A percentile compares a stretch with the other conserved stretches of the same genome.
Evolutionary conservation across 2,329 filamentous ascomycete genomes (phyloP).

Genomic region (Stachybotrys elegans): DNA sequence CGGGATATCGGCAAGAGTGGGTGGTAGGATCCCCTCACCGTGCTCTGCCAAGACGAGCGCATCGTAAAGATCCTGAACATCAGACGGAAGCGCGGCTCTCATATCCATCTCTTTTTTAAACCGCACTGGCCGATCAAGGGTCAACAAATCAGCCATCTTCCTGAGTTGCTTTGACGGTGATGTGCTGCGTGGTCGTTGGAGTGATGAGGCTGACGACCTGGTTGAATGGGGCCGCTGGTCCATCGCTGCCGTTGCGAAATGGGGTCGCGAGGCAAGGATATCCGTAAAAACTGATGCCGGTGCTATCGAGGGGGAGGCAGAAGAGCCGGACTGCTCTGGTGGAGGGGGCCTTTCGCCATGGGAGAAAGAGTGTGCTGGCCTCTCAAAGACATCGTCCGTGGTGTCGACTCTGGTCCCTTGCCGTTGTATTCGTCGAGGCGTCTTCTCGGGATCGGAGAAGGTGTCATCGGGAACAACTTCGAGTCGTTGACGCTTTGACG

Average conservation of each 20-base stretch:
- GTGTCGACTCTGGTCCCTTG: background rate
- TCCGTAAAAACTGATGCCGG: background rate
- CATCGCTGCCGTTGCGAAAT: too few species aligned
- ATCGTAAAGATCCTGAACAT: conserved; percentile 5
- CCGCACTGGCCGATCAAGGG: background rate
- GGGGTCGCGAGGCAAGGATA: background rate
- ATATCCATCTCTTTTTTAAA: conserved; percentile 3
- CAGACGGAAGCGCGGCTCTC: conserved; percentile 1
- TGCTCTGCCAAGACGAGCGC: conserved; percentile 1
- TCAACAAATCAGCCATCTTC: conserved; percentile 1
- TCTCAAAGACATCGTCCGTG: background rate
- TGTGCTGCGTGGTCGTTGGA: background rate
- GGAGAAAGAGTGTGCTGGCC: too few species aligned
- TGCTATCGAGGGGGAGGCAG: too few species aligned
- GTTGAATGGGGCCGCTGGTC: background rate
- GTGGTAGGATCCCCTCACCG: conserved; percentile 3
- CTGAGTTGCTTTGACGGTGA: conserved; percentile 5
- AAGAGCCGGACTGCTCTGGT: too few species aligned
- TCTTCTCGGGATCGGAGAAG: background rate
- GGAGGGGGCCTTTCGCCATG: too few species aligned
- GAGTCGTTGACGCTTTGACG: background rate
- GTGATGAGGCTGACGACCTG: background rate
- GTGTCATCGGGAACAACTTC: background rate
- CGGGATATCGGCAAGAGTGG: background rate
- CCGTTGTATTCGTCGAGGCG: background rate